A percentile compares a stretch with the other conserved stretches of the same genome.
phyloP scores from a whole-genome alignment of 2,329 filamentous ascomycete genomes.

The Ophiobolus disseminans region DNA sequence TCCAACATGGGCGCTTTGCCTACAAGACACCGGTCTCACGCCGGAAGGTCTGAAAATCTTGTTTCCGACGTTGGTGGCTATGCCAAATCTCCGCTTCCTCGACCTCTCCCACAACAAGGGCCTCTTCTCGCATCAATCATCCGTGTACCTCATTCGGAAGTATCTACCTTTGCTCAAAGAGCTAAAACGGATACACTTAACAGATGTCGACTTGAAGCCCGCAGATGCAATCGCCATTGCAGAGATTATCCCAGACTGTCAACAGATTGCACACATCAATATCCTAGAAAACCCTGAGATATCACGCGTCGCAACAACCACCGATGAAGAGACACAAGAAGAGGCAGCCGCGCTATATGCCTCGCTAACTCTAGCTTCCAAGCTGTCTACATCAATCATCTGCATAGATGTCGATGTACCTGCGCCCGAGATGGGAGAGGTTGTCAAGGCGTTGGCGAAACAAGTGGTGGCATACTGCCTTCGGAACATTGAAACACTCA shows the following conservation, averaged over 20 bases:
- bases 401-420: constrained; percentile 93
- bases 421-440: constrained; percentile 78
- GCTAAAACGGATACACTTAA: constrained; percentile 84
- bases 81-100: constrained; percentile 82
- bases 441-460: constrained; percentile 89
- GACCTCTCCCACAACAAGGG: constrained; percentile 89
- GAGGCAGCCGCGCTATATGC: constrained; percentile 94
- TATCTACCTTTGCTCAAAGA: constrained; percentile 80
- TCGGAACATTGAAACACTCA: constrained; percentile 83
- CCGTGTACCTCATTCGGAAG: constrained; percentile 76
- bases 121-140: constrained; percentile 79
- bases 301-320: constrained; percentile 73
- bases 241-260: constrained; percentile 86
- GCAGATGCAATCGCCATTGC: constrained; percentile 91
- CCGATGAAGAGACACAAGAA: constrained; percentile 81
- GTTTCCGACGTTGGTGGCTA: constrained; percentile 72
- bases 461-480: constrained; percentile 95
- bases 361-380: constrained; percentile 84
- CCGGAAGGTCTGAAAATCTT: constrained; percentile 75
- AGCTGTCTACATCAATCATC: constrained; percentile 82
- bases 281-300: constrained; percentile 82
- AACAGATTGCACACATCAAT: constrained; percentile 82
- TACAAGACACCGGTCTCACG: constrained; percentile 84
- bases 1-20: constrained; percentile 78
- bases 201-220: constrained; percentile 81